Evolutionary conservation across 1,139 yeast genomes (phyloP), one percentile per base, ranked within the genome.

Genomic region (Trichomonascaceae sp.): DNA sequence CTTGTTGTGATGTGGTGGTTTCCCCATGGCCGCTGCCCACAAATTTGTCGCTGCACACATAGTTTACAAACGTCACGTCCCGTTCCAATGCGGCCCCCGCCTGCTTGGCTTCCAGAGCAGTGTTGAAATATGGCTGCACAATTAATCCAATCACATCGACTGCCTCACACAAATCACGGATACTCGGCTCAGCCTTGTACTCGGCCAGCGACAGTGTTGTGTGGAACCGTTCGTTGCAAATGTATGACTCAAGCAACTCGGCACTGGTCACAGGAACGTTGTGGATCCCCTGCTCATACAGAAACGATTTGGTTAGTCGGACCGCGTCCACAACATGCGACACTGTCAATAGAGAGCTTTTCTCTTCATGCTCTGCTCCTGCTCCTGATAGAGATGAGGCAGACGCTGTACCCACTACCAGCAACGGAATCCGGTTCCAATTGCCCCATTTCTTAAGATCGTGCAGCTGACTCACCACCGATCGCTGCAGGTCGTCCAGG

Each of bases 131-230:
- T 2, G 56, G 55, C 33, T 50, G 51, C 5, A 45, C 43, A 5
- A 43, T 44, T 5, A 51, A 40, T 5, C 54, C 51, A 13, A 51
- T 42, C 2, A 47, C 46, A 32, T 50, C 55, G 2, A 51, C 52
- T 4, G 37, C 50, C 2, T 43, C 38, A 27, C 55, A 51, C 15
- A 51, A 36, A 28, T 51, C 55, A 30, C 11, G 9, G 11, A 11
- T 20, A 6, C 11, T 6, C 11, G 23, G 11, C 9, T 20, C 11
- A 6, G 6, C 9, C 23, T 20, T 6, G 23, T 20, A 20, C 23
- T 20, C 23, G 9, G 6, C 23, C 9, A 11, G 23, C 9, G 9
- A 6, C 23, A 8, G 9, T 8, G 11, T 6, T 11, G 23, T 11
- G 23, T 20, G 6, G 23, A 20, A 20, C 11, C 23, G 23, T 8